phyloP scores from a whole-genome alignment of 345 rosid species.

The Eucalyptus fibrosa region DNA sequence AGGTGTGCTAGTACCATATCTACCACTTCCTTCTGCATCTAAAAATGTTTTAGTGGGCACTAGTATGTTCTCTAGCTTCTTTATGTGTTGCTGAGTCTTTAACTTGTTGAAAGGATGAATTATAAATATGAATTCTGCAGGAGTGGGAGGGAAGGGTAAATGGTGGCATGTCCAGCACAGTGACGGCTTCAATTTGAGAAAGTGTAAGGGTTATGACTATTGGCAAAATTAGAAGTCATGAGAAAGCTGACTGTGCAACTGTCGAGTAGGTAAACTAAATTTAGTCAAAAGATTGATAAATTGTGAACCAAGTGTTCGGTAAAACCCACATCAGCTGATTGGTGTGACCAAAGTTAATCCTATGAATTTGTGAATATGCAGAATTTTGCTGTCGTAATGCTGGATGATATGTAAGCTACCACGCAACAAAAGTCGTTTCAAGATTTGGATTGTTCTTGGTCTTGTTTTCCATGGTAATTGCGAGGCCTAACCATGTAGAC shows the following conservation, averaged over 20 bases:
- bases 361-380: no score
- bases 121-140: conserved; percentile 4
- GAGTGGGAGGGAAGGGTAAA: conserved; percentile 80
- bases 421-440: no score
- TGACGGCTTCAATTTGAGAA: background rate
- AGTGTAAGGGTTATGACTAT: background rate
- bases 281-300: no score
- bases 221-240: background rate
- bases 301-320: no score
- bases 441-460: no score
- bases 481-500: no score
- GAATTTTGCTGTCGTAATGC: no score
- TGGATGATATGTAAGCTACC: no score
- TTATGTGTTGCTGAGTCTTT: background rate
- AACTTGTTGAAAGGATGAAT: background rate
- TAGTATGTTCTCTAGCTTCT: background rate
- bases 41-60: background rate
- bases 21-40: background rate
- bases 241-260: background rate
- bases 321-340: no score
- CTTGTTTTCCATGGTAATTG: no score
- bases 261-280: no score
- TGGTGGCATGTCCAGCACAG: conserved; percentile 70
- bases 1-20: background rate
- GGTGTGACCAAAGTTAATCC: no score